These are phyloP conservation scores for Ceratocystis cacaofunesta DNA, from an alignment of 2,329 filamentous ascomycete species.

Conservation along the genomic window DNA sequence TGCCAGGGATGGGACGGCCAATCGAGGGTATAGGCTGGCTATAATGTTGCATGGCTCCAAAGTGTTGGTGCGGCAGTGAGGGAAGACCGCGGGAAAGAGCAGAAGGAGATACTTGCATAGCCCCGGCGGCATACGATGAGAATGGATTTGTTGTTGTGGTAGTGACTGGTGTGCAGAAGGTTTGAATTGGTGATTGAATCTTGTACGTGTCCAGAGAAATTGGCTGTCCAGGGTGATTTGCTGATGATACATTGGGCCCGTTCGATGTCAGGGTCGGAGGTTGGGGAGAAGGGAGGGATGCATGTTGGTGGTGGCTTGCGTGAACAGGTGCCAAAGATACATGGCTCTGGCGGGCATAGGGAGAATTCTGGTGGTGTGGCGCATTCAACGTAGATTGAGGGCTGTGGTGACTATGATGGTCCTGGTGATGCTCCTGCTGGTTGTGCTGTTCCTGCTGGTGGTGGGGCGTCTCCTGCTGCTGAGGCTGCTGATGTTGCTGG, in stretches of 20 bases:
- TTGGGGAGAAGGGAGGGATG: slow-evolving; percentile 6
- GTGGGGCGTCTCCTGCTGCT: background rate
- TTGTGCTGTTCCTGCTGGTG: background rate
- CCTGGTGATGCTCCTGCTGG: background rate
- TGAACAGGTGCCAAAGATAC: slow-evolving; percentile 16
- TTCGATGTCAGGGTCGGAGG: slow-evolving; percentile 19
- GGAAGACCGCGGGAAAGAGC: slow-evolving; percentile 5
- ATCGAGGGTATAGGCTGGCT: slow-evolving; percentile 2
- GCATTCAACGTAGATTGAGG: slow-evolving; percentile 33
- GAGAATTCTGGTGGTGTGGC: slow-evolving; percentile 35
- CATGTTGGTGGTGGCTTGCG: background rate
- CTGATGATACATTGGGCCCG: slow-evolving; percentile 5
- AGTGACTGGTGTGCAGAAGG: slow-evolving; percentile 14
- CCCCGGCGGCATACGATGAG: slow-evolving; percentile 6
- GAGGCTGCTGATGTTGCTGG: slow-evolving; percentile 29
- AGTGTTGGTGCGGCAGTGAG: background rate
- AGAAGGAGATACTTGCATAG: background rate
- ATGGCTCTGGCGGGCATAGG: slow-evolving; percentile 13
- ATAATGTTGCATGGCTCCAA: background rate
- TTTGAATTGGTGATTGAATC: slow-evolving; percentile 11
- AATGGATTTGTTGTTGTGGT: slow-evolving; percentile 5
- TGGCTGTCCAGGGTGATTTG: background rate
- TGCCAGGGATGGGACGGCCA: slow-evolving; percentile 56
- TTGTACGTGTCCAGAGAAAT: slow-evolving; percentile 16
- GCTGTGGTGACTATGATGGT: background rate